Evolutionary conservation across 2,329 filamentous ascomycete genomes (phyloP), one percentile per base, ranked within the genome.

Genomic region (Xylariaceae sp.): DNA sequence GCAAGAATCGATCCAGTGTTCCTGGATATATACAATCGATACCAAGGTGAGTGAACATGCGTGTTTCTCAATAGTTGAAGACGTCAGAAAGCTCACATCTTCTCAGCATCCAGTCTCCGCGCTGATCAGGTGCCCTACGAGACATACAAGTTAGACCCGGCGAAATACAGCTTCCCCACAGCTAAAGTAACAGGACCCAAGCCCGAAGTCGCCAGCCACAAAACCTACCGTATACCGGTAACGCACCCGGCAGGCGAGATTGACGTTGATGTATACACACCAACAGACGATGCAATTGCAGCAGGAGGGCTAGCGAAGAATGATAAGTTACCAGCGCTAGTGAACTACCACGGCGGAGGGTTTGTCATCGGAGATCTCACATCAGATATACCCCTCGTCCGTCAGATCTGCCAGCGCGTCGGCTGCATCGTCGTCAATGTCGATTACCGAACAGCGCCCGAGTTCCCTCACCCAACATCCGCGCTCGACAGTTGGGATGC

Each of bases 401-500:
- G 69, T 47, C 75, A 78, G 56, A 67, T 79, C 19, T 76, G 72
- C 62, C 65, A 68, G 28, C 66, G 71, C 42, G 72, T 72, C 18
- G 66, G 68, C 22, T 75, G 76, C 28, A 70, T 68, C 13, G 75
- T 80, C 28, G 69, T 82, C 48, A 75, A 79, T 57, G 73, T 80
- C 11, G 76, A 64, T n/a, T 82, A 81, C 58, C 72, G 78, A 5
- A 71, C 80, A 1, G 74, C 78, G 0, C 78, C 78, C 9, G 77
- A 80, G 60, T 61, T 72, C 55, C 64, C 73, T 5, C 79, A 77
- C 51, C 78, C 78, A n/a, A 70, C 71, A 13, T 69, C 68, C 31
- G 69, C 76, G 16, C 70, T 75, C n/a, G 78, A 81, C 63, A 73
- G 72, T 45, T 79, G 75, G 62, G 72, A 71, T 6, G 74, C 72